Conservation (phyloP, 73 alveolate species). For the Strombidium stylifer region DNA sequence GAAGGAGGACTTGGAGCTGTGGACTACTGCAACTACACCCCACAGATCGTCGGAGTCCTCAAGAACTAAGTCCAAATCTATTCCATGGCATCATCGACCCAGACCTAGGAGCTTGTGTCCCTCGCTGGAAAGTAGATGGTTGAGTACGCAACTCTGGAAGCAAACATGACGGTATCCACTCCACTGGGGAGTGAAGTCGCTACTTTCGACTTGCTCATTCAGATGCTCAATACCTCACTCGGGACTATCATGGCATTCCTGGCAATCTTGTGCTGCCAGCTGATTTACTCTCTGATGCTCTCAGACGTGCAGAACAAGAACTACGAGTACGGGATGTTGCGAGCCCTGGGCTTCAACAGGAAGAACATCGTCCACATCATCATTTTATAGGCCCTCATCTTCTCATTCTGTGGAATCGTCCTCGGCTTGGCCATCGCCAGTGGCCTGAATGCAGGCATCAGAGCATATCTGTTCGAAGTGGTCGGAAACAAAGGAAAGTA, state of each 20-base stretch:
- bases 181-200: conserved; percentile 39
- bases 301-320: conserved; percentile 87
- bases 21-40: conserved; percentile 48
- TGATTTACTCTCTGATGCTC: conserved; percentile 81
- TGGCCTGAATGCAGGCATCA: neutral
- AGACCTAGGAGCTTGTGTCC: conserved; percentile 16
- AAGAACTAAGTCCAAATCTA: conserved; percentile 50
- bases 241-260: conserved; percentile 67
- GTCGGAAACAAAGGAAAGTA: conserved; percentile 5
- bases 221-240: conserved; percentile 68
- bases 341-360: conserved; percentile 82
- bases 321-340: conserved; percentile 87
- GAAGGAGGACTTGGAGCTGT: too few species aligned
- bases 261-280: conserved; percentile 63
- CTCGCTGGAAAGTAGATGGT: conserved; percentile 16
- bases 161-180: conserved; percentile 6
- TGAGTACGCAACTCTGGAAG: conserved; percentile 25
- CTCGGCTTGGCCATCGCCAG: conserved; percentile 64
- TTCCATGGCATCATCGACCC: conserved; percentile 13
- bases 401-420: conserved; percentile 78
- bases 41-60: conserved; percentile 45
- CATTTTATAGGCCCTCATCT: conserved; percentile 59
- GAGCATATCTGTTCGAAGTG: neutral
- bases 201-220: conserved; percentile 1
- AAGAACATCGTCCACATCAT: conserved; percentile 49